phyloP scores from a whole-genome alignment of 257 asterid genomes.

The Solanum sitiens region DNA sequence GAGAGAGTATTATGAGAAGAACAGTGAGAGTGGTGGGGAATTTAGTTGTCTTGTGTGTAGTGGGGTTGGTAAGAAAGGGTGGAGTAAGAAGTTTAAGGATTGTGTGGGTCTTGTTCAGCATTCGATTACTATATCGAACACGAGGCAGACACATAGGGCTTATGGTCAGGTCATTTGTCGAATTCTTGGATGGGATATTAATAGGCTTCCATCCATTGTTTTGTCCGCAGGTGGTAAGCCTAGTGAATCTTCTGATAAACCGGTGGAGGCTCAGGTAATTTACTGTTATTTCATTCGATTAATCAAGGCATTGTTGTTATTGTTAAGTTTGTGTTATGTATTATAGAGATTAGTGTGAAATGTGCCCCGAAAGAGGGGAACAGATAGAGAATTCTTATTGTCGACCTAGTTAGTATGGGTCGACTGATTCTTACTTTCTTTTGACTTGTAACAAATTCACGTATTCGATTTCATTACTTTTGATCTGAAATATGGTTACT shows the following conservation, averaged over 20 bases:
- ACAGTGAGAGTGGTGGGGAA: slow-evolving; percentile 19
- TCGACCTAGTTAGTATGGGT: not conserved
- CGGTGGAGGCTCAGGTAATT: slow-evolving; percentile 13
- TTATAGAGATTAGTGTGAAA: not conserved
- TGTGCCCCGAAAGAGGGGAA: not conserved
- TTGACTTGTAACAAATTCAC: not conserved
- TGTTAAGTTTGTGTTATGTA: not conserved
- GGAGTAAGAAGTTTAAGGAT: slow-evolving; percentile 45
- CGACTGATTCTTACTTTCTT: not conserved
- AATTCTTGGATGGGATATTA: slow-evolving; percentile 75
- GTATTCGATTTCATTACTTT: not conserved
- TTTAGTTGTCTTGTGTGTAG: slow-evolving; percentile 66
- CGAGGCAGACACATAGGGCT: slow-evolving; percentile 46
- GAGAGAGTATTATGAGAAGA: slow-evolving; percentile 2
- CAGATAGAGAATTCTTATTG: not conserved
- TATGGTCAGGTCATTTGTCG: slow-evolving; percentile 39
- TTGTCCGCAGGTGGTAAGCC: slow-evolving; percentile 17
- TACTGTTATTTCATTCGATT: not conserved
- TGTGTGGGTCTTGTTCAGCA: slow-evolving; percentile 74
- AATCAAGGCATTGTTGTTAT: not conserved
- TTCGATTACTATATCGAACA: slow-evolving; percentile 28
- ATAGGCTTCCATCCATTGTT: slow-evolving; percentile 33
- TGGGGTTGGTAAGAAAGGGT: slow-evolving; percentile 31
- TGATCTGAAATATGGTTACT: not conserved
- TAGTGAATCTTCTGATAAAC: not conserved